A percentile compares a stretch with the other conserved stretches of the same genome.
Conservation (phyloP, 2,329 filamentous ascomycete species). For the Fusarium sp. region DNA sequence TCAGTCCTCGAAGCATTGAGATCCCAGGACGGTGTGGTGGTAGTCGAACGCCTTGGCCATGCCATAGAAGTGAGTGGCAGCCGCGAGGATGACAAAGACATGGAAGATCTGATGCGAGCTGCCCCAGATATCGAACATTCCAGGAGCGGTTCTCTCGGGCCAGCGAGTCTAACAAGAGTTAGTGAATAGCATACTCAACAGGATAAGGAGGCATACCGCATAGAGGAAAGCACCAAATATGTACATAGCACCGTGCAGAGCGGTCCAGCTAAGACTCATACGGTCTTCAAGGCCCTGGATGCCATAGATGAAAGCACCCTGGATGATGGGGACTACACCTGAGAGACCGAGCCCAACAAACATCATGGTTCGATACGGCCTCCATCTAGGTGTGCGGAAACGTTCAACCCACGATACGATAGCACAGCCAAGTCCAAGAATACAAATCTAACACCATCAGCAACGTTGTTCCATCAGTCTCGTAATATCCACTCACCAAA, state of each 20-base stretch:
- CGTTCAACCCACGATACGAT: conserved; percentile 81
- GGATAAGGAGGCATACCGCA: conserved; percentile 67
- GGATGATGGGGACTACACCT: conserved; percentile 83
- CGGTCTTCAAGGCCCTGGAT: conserved; percentile 71
- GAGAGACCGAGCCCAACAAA: conserved; percentile 90
- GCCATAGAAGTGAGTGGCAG: conserved; percentile 81
- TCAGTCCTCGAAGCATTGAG: conserved; percentile 54
- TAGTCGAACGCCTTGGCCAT: conserved; percentile 88
- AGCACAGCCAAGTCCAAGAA: conserved; percentile 80
- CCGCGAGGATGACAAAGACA: conserved; percentile 85
- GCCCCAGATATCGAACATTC: conserved; percentile 88
- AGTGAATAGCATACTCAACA: neutral
- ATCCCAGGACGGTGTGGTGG: conserved; percentile 72
- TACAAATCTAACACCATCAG: conserved; percentile 70
- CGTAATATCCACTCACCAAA: conserved; percentile 65
- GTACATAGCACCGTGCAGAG: conserved; percentile 85
- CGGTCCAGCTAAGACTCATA: conserved; percentile 84
- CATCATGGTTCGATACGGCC: conserved; percentile 87
- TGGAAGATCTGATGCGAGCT: conserved; percentile 98
- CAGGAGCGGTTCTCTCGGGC: conserved; percentile 83
- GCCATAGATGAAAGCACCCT: conserved; percentile 77
- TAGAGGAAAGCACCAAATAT: conserved; percentile 88
- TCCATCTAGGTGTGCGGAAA: conserved; percentile 85
- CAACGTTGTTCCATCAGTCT: neutral
- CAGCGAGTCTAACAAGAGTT: conserved; percentile 69